Conservation (phyloP, 169 alveolate genomes). For the Plasmodium coatneyi region DNA sequence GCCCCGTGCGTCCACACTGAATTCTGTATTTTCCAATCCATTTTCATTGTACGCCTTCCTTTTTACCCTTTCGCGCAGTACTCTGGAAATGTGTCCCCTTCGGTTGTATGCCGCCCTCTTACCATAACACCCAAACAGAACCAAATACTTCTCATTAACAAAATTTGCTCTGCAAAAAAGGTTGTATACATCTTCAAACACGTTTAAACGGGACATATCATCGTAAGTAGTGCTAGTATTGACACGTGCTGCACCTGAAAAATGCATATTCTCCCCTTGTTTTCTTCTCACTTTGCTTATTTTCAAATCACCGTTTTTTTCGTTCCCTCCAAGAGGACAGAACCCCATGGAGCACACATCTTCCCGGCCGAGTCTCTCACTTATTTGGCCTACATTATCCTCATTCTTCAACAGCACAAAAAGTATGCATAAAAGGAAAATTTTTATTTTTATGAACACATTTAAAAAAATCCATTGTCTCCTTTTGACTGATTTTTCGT, state of each 20-base stretch:
- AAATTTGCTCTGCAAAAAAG: background rate
- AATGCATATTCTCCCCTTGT: background rate
- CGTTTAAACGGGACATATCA: background rate
- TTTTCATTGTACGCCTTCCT: background rate
- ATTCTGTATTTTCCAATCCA: background rate
- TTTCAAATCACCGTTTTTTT: background rate
- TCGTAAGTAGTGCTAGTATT: background rate
- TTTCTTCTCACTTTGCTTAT: background rate
- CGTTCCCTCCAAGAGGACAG: background rate
- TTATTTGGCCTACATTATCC: background rate
- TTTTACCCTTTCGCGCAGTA: background rate
- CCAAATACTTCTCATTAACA: background rate
- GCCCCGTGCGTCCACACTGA: background rate
- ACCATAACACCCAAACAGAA: background rate
- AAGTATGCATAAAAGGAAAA: constrained; percentile 4
- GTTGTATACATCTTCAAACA: background rate
- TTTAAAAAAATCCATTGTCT: background rate
- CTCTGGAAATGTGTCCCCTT: background rate
- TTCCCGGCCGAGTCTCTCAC: background rate
- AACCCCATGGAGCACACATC: background rate
- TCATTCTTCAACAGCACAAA: constrained; percentile 14
- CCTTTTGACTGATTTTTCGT: constrained; percentile 19
- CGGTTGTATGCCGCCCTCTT: background rate
- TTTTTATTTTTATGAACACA: constrained; percentile 6
- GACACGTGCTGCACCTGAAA: background rate